Evolutionary conservation across 352 stramenopile genomes (phyloP).

Genomic region (Globisporangium radiosum): DNA sequence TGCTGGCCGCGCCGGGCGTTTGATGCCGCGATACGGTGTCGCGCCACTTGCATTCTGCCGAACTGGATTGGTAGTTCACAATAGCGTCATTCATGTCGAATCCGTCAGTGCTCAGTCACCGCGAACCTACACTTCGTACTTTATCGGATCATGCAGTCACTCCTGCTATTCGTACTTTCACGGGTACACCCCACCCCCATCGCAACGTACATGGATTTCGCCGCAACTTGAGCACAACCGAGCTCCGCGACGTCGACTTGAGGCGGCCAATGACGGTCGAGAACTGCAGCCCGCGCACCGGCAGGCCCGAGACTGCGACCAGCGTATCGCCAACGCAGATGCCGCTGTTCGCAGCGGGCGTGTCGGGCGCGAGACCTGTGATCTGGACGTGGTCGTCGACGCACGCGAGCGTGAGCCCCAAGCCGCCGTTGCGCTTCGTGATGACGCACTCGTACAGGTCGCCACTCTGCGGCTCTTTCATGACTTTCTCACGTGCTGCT

Average conservation of each 20-base stretch:
- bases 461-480: slow-evolving; percentile 75
- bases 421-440: slow-evolving; percentile 69
- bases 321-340: slow-evolving; percentile 79
- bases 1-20: slow-evolving; percentile 41
- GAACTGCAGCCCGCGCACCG: slow-evolving; percentile 73
- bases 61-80: slow-evolving; percentile 21
- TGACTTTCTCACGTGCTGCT: slow-evolving; percentile 64
- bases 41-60: slow-evolving; percentile 54
- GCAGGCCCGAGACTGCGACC: slow-evolving; percentile 61
- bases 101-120: no score
- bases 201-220: slow-evolving; percentile 68
- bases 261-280: slow-evolving; percentile 75
- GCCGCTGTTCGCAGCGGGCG: slow-evolving; percentile 57
- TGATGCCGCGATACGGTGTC: slow-evolving; percentile 48
- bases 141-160: no score
- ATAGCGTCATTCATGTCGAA: slow-evolving; percentile 1
- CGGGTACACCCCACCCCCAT: no score
- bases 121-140: no score
- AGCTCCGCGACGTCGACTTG: slow-evolving; percentile 75
- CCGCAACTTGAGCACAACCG: slow-evolving; percentile 71
- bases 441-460: slow-evolving; percentile 84
- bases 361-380: slow-evolving; percentile 64
- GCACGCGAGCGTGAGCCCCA: slow-evolving; percentile 69
- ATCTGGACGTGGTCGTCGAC: slow-evolving; percentile 84
- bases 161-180: no score